These are phyloP conservation scores for Bauhinia variegata DNA, from an alignment of 306 rosid species.

Conservation along the genomic window DNA sequence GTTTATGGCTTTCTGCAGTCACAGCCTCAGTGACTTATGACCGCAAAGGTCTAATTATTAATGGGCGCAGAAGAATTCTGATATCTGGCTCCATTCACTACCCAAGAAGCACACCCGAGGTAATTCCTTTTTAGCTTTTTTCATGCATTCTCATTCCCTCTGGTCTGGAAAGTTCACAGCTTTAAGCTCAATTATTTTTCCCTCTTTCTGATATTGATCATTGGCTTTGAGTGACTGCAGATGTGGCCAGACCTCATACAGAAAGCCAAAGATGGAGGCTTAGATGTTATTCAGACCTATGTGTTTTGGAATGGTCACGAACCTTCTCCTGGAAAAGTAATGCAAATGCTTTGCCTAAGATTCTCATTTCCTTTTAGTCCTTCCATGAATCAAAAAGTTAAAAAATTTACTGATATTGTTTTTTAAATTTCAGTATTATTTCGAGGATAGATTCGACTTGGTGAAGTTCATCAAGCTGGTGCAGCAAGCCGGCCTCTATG, in stretches of 20 bases:
- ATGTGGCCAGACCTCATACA: constrained; percentile 94
- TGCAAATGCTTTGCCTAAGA: constrained; percentile 13
- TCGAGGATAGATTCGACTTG: constrained; percentile 83
- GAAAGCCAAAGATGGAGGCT: constrained; percentile 94
- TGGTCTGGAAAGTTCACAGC: background rate
- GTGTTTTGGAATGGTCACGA: constrained; percentile 99
- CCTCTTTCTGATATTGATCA: background rate
- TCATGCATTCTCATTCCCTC: background rate
- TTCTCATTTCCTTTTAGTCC: background rate
- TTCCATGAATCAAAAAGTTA: background rate
- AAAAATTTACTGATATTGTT: constrained; percentile 24
- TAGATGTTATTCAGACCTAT: constrained; percentile 92
- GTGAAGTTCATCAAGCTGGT: constrained; percentile 86
- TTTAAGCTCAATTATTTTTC: background rate
- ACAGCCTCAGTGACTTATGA: constrained; percentile 73
- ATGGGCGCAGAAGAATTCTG: constrained; percentile 73
- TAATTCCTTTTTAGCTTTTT: constrained; percentile 25
- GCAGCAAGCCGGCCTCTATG: constrained; percentile 87
- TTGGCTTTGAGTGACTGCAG: constrained; percentile 45
- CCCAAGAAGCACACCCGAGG: constrained; percentile 98
- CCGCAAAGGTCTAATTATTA: constrained; percentile 64
- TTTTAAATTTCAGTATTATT: constrained; percentile 68
- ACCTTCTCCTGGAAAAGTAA: constrained; percentile 84
- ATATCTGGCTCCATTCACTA: constrained; percentile 96
- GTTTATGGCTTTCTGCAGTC: constrained; percentile 41